Evolutionary conservation across 805 yeast genomes (phyloP).

Genomic region (Barnettozyma wickerhamii): DNA sequence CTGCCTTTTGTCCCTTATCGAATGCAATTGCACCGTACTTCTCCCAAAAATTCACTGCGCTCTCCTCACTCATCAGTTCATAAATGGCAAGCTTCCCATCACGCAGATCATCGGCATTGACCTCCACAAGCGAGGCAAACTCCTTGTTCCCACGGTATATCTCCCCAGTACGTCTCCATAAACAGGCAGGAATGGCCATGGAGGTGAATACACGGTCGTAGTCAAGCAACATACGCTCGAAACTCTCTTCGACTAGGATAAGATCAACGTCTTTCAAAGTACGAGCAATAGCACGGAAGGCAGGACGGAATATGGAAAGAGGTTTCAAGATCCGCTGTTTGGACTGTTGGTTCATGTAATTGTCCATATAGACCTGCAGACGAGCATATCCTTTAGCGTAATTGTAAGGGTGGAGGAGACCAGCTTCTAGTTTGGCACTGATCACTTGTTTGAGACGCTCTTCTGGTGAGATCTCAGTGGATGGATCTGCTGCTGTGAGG

Average conservation of each 20-base stretch:
- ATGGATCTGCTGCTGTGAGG: slow-evolving; percentile 95
- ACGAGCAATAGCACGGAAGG: slow-evolving; percentile 88
- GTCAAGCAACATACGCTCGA: slow-evolving; percentile 88
- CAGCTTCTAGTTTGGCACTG: slow-evolving; percentile 92
- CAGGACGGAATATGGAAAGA: slow-evolving; percentile 80
- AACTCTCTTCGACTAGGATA: slow-evolving; percentile 88
- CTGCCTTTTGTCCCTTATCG: slow-evolving; percentile 94
- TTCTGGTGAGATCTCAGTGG: slow-evolving; percentile 90
- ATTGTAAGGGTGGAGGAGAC: slow-evolving; percentile 85
- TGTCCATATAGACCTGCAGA: slow-evolving; percentile 86
- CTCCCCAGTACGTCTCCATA: slow-evolving; percentile 97
- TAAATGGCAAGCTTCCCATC: slow-evolving; percentile 91
- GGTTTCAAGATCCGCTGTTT: slow-evolving; percentile 85
- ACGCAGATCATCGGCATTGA: slow-evolving; percentile 81
- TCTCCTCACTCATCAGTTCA: slow-evolving; percentile 91
- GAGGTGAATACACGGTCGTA: slow-evolving; percentile 94
- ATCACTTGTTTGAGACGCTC: slow-evolving; percentile 90
- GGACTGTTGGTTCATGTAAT: slow-evolving; percentile 79
- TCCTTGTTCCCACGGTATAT: slow-evolving; percentile 94
- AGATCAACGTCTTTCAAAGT: slow-evolving; percentile 87
- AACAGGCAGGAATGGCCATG: slow-evolving; percentile 96
- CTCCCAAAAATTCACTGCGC: slow-evolving; percentile 97
- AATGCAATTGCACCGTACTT: slow-evolving; percentile 95
- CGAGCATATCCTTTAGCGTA: slow-evolving; percentile 93
- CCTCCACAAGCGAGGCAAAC: slow-evolving; percentile 90